Evolutionary conservation across 306 rosid species (phyloP).

Genomic region (Cicer judaicum): DNA sequence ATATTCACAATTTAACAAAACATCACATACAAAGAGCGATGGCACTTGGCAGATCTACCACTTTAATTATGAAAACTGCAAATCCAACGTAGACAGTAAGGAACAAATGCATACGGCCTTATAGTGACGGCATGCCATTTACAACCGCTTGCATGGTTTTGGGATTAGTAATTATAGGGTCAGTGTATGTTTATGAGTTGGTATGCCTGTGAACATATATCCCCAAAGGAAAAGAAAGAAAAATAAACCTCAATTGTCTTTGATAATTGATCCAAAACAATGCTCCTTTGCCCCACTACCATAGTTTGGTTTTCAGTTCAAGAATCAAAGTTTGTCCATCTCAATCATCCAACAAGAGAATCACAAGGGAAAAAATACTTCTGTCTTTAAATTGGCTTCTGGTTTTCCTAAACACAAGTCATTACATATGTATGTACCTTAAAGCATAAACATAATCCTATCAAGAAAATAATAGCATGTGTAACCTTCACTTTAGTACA

Average conservation of each 20-base stretch:
- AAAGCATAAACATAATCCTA: conserved; percentile 4
- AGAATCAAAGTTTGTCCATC: conserved; percentile 29
- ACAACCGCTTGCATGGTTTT: background rate
- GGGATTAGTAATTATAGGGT: conserved; percentile 9
- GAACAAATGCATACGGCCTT: background rate
- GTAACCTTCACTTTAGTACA: conserved; percentile 21
- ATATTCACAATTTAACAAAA: background rate
- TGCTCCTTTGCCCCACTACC: background rate
- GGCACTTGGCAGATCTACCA: conserved; percentile 4
- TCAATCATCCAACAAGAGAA: conserved; percentile 13
- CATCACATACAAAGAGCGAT: background rate
- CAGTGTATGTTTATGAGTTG: background rate
- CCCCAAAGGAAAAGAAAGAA: background rate
- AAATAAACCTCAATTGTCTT: background rate
- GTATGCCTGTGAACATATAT: background rate
- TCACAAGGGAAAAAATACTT: background rate
- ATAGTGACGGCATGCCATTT: background rate
- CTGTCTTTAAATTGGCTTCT: conserved; percentile 4
- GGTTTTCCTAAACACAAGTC: background rate
- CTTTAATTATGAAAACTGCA: conserved; percentile 6
- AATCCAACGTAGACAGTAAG: background rate
- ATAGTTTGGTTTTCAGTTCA: conserved; percentile 20
- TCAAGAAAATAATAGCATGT: conserved; percentile 6
- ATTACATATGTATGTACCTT: background rate
- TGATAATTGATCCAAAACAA: conserved; percentile 17